These are phyloP conservation scores for Phaeosphaeria sp. DNA, from an alignment of 2,329 filamentous ascomycete species.

Conservation along the genomic window DNA sequence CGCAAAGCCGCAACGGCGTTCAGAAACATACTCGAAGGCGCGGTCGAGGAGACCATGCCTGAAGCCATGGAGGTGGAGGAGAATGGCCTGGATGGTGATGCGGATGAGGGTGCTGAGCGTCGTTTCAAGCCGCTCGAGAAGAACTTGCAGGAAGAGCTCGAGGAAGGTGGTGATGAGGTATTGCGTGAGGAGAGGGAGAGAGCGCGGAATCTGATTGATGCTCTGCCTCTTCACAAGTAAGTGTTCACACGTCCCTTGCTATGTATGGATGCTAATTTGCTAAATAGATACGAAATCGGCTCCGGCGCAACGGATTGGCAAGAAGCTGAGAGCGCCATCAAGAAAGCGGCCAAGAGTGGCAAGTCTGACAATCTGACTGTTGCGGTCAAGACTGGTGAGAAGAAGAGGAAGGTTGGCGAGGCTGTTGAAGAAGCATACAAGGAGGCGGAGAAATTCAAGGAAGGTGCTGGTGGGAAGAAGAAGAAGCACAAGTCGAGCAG, in stretches of 20 bases:
- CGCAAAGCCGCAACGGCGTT: constrained; percentile 86
- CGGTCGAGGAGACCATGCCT: constrained; percentile 59
- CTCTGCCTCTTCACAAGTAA: constrained; percentile 86
- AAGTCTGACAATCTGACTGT: constrained; percentile 70
- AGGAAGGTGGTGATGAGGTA: constrained; percentile 81
- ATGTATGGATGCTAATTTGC: constrained; percentile 4
- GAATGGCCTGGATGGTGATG: constrained; percentile 60
- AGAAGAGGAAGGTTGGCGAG: constrained; percentile 75
- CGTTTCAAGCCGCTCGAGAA: constrained; percentile 75
- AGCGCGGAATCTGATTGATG: constrained; percentile 87
- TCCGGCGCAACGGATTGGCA: constrained; percentile 62
- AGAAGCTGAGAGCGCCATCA: constrained; percentile 76
- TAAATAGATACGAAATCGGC: constrained; percentile 53
- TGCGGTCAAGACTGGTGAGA: constrained; percentile 79
- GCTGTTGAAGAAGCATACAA: constrained; percentile 57
- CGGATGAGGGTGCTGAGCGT: constrained; percentile 65
- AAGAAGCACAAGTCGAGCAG: constrained; percentile 51
- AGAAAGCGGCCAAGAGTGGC: constrained; percentile 52
- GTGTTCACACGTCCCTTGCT: constrained; percentile 30
- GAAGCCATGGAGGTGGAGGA: constrained; percentile 51
- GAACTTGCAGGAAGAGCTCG: constrained; percentile 80
- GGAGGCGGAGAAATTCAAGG: constrained; percentile 45
- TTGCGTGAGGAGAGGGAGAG: constrained; percentile 72
- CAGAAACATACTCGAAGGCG: constrained; percentile 74
- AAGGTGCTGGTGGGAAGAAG: constrained; percentile 44